A percentile compares a stretch with the other conserved stretches of the same genome.
Conservation (phyloP, 2,329 filamentous ascomycete genomes). For the Cordyceps tenuipes region DNA sequence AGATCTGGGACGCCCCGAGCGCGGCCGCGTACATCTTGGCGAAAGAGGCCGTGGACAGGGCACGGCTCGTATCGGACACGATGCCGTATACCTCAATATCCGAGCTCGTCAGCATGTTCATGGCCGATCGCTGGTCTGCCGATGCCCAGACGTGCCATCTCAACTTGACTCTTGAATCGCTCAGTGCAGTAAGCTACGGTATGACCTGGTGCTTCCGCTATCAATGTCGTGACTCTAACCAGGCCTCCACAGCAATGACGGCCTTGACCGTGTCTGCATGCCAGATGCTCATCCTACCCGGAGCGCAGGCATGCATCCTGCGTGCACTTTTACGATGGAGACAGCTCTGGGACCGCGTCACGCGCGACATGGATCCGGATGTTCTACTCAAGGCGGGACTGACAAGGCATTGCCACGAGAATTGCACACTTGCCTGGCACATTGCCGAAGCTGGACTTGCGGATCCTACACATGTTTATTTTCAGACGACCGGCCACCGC, state of each 20-base stretch:
- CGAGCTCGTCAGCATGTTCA: background rate
- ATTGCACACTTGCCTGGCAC: background rate
- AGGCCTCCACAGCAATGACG: background rate
- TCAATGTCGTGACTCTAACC: background rate
- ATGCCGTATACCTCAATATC: background rate
- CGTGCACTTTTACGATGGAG: background rate
- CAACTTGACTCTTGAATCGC: background rate
- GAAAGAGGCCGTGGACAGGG: background rate
- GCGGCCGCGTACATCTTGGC: background rate
- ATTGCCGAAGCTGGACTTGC: background rate
- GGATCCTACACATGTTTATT: background rate
- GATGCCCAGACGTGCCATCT: background rate
- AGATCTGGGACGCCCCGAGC: conserved; percentile 1
- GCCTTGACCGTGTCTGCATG: background rate
- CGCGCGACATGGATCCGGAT: background rate
- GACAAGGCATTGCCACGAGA: background rate
- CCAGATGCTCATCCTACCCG: background rate
- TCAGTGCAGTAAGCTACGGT: background rate
- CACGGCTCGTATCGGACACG: background rate
- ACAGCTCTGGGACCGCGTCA: background rate
- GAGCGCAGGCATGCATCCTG: background rate
- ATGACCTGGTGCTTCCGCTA: background rate
- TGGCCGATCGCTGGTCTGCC: background rate
- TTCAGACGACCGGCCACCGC: background rate
- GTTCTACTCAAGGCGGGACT: background rate